These are phyloP conservation scores for Solanum paucissectum DNA, from an alignment of 257 asterid genomes.

Conservation along the genomic window DNA sequence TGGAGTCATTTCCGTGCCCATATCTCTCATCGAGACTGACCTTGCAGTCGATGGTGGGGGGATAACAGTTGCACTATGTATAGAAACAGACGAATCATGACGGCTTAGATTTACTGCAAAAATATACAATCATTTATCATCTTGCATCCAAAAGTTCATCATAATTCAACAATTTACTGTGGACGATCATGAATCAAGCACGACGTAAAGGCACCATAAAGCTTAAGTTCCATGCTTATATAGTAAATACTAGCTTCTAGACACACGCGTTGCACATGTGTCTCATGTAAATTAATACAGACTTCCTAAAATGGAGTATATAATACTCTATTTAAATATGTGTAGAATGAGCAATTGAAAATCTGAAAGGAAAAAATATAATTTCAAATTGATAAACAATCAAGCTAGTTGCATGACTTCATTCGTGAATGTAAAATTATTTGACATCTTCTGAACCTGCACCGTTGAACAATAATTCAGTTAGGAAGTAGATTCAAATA, in stretches of 20 bases:
- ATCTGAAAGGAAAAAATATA: not conserved
- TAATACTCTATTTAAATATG: too few relatives aligned
- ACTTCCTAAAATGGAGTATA: too few relatives aligned
- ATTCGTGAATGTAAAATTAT: not conserved
- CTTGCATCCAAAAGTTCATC: not conserved
- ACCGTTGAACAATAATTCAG: not conserved
- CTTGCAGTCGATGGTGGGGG: conserved; percentile 28
- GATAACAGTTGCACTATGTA: conserved; percentile 20
- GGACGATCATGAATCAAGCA: not conserved
- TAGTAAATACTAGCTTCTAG: not conserved
- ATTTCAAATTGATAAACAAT: not conserved
- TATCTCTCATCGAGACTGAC: conserved; percentile 8
- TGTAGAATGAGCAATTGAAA: not conserved
- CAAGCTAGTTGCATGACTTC: not conserved
- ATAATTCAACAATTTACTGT: not conserved
- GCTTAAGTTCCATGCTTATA: not conserved
- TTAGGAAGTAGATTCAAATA: not conserved
- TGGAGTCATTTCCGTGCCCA: conserved; percentile 14
- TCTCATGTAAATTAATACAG: too few relatives aligned
- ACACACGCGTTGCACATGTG: not conserved
- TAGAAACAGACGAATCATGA: conserved; percentile 26
- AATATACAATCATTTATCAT: not conserved
- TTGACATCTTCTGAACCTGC: not conserved
- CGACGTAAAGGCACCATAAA: not conserved
- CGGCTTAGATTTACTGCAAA: conserved; percentile 32